Base-by-base conservation (phyloP, 331 rosid species). In the Acacia concinna region DNA sequence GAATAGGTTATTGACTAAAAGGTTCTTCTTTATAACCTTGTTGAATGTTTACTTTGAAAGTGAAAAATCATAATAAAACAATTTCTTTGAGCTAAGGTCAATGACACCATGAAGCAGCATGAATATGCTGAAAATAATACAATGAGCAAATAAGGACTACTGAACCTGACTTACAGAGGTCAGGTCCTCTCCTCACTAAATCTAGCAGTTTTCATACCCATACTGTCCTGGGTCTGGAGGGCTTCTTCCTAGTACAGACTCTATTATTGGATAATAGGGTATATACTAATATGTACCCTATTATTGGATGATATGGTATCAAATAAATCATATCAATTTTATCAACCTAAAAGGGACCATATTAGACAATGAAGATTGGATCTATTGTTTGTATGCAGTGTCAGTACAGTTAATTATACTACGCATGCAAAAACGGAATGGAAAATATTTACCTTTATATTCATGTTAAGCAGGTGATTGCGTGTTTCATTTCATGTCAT, bases 401-500 rank as follows among this genome's bases (percentile, higher is more conserved):
- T 23, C 64, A 4, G 32, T 40, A 38, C 30, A 49, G 31, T 71
- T 74, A 25, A 37, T 8, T 51, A 10, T 37, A 34, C 30, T 60
- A 32, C 49, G 30, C 23, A 8, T 51, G 67, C 3, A 11, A 37
- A 44, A 73, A 81, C 40, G 76, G 62, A 25, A 49, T 59, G 72
- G 59, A 74, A 40, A 57, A 54, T 41, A 73, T 77, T 62, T 74
- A 40, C 35, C 76, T 34, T 57, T 68, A 40, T 47, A 28, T 35
- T 56, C 56, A 12, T 54, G 73, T 43, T 74, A 35, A 20, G 52
- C 21, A 9, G 63, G 66, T 49, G 66, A 41, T 74, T 21, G 51
- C n/a, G 32, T n/a, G 46, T 70, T 73, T 78, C 81, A 68, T n/a
- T 41, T 68, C 60, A 46, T 64, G 8, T 78, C 38, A 27, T 56